Evolutionary conservation across 1,139 yeast genomes (phyloP).

Genomic region (Zygotorulaspora mrakii): DNA sequence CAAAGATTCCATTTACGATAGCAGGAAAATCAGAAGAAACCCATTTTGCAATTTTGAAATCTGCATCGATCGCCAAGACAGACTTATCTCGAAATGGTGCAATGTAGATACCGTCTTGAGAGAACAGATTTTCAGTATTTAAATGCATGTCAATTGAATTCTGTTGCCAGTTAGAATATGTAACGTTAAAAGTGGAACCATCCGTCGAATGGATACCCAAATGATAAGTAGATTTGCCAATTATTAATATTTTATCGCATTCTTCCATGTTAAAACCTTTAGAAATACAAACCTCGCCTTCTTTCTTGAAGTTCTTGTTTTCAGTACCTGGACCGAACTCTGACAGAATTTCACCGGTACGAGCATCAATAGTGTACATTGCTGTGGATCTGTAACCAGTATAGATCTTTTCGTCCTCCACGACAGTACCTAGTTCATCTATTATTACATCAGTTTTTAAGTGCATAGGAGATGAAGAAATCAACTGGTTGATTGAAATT

Average conservation of each 20-base stretch:
- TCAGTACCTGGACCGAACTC: conserved; percentile 54
- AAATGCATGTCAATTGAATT: conserved; percentile 78
- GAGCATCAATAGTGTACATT: conserved; percentile 67
- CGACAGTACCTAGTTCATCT: conserved; percentile 35
- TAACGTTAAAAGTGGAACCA: conserved; percentile 76
- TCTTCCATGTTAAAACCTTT: conserved; percentile 17
- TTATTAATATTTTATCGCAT: conserved; percentile 31
- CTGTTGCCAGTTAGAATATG: conserved; percentile 90
- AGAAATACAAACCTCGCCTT: conserved; percentile 14
- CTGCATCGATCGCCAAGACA: conserved; percentile 60
- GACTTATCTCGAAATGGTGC: conserved; percentile 82
- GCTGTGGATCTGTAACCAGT: conserved; percentile 82
- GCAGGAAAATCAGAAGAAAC: conserved; percentile 44
- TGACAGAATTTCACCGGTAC: conserved; percentile 71
- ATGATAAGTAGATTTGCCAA: conserved; percentile 50
- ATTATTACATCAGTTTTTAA: conserved; percentile 41
- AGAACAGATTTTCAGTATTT: conserved; percentile 46
- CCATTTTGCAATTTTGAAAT: conserved; percentile 75
- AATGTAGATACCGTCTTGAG: conserved; percentile 69
- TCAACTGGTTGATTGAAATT: conserved; percentile 72
- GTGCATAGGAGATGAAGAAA: conserved; percentile 78
- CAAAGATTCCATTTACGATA: conserved; percentile 36
- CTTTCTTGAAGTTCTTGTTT: conserved; percentile 21
- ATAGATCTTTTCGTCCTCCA: conserved; percentile 81
- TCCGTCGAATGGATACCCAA: conserved; percentile 63